Percentiles rank a stretch among this genome's conserved stretches.
These are phyloP conservation scores for Alternaria triticina DNA, from an alignment of 2,329 filamentous ascomycete genomes.

Conservation along the genomic window DNA sequence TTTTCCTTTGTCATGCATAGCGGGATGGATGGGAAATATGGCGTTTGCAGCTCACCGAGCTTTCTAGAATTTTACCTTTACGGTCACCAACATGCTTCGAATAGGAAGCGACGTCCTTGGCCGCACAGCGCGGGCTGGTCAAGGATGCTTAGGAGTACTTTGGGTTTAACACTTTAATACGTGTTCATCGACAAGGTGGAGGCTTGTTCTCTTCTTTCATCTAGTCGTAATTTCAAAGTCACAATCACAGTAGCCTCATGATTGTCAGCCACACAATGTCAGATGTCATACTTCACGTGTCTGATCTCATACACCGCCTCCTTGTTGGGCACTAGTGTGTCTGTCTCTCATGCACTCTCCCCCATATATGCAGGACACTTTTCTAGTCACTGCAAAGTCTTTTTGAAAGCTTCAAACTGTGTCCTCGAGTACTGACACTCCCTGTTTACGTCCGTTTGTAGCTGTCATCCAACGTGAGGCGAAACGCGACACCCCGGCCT, in stretches of 20 bases:
- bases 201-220: neutral
- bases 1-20: conserved; percentile 14
- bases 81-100: neutral
- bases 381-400: no score
- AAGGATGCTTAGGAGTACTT: neutral
- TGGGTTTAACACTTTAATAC: neutral
- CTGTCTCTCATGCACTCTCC: neutral
- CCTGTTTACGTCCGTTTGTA: neutral
- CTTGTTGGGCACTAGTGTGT: neutral
- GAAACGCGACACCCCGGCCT: neutral
- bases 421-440: neutral
- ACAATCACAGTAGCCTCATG: neutral
- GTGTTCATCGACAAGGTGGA: neutral
- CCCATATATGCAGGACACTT: neutral
- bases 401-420: neutral
- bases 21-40: conserved; percentile 3
- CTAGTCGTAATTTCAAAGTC: neutral
- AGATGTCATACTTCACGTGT: neutral
- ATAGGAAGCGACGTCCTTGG: neutral
- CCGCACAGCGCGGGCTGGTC: neutral
- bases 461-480: neutral
- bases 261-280: neutral
- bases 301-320: neutral
- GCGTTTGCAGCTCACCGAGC: conserved; percentile 1
- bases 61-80: neutral